Evolutionary conservation across 106 monocot species (phyloP).

Genomic region (Acorus calamus): DNA sequence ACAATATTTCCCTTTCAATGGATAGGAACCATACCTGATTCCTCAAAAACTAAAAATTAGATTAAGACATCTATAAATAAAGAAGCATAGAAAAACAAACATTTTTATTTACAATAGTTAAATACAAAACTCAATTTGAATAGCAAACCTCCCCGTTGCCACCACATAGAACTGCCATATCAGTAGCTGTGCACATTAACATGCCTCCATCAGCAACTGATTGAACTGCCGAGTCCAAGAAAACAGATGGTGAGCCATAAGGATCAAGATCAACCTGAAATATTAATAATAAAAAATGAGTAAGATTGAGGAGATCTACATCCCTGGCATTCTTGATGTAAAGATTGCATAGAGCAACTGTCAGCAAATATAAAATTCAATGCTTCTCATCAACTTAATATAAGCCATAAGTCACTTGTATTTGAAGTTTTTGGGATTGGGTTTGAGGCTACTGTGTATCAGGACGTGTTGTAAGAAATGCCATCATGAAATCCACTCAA

Average conservation of each 20-base stretch:
- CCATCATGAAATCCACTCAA: too few species aligned
- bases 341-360: too few species aligned
- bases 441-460: too few species aligned
- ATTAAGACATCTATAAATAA: too few species aligned
- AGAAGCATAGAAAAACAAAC: not conserved
- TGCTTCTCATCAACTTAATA: too few species aligned
- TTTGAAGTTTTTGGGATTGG: too few species aligned
- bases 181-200: slow-evolving; percentile 94
- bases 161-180: slow-evolving; percentile 94
- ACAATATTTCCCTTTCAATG: slow-evolving; percentile 88
- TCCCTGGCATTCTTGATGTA: too few species aligned
- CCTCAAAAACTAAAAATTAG: slow-evolving; percentile 2
- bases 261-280: slow-evolving; percentile 93
- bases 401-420: too few species aligned
- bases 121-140: slow-evolving; percentile 60
- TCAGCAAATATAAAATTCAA: too few species aligned
- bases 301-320: not conserved
- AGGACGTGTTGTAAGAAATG: too few species aligned
- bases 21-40: slow-evolving; percentile 83
- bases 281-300: not conserved
- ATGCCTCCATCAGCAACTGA: slow-evolving; percentile 89
- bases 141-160: slow-evolving; percentile 90
- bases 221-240: slow-evolving; percentile 93
- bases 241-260: slow-evolving; percentile 86
- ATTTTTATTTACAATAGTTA: not conserved